Evolutionary conservation across 441 rosid species (phyloP).

Genomic region (Populus hybrid): DNA sequence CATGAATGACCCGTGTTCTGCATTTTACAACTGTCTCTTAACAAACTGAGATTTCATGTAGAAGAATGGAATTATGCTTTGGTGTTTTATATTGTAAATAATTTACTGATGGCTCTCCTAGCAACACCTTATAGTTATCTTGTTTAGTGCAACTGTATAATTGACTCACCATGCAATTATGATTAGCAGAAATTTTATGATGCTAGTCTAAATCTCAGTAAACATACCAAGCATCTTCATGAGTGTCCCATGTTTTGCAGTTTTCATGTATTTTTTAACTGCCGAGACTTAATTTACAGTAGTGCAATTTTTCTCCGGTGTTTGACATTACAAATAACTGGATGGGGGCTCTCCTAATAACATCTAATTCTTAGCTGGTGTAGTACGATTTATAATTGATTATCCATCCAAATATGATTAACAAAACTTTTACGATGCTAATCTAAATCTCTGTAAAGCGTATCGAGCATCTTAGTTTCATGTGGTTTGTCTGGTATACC

Average conservation of each 20-base stretch:
- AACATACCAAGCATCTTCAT: background rate
- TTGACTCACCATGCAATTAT: background rate
- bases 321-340: background rate
- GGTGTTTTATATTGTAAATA: background rate
- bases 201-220: background rate
- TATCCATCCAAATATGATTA: background rate
- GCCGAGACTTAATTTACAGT: background rate
- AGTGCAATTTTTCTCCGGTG: background rate
- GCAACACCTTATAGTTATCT: background rate
- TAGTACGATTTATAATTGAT: background rate
- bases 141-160: background rate
- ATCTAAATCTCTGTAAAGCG: background rate
- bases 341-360: background rate
- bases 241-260: background rate
- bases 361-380: background rate
- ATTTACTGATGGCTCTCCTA: background rate
- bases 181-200: background rate
- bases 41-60: background rate
- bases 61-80: background rate
- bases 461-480: background rate
- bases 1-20: background rate
- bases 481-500: background rate
- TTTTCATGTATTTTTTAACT: background rate
- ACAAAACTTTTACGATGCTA: background rate
- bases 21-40: background rate